Conservation (phyloP, 192 early-diverging fungal species). For the Backusella westeae region DNA sequence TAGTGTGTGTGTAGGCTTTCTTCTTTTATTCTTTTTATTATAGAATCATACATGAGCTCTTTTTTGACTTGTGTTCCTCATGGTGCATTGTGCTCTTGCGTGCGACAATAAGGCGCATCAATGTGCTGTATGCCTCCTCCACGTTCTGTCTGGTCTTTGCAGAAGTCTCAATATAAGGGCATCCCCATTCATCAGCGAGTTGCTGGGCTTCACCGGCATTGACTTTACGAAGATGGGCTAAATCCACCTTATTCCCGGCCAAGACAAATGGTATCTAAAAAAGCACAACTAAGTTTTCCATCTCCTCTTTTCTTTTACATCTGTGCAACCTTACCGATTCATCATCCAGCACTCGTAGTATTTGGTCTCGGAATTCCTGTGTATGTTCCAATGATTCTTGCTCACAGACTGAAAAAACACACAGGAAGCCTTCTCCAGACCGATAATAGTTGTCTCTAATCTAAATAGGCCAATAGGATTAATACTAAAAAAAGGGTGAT, state of each 20-base stretch:
- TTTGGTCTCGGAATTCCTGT: slow-evolving; percentile 84
- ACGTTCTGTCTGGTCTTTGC: slow-evolving; percentile 81
- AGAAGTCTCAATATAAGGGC: slow-evolving; percentile 69
- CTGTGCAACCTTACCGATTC: slow-evolving; percentile 45
- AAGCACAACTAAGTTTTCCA: neutral
- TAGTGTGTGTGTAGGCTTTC: neutral
- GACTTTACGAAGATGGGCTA: slow-evolving; percentile 61
- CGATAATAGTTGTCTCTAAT: slow-evolving; percentile 88
- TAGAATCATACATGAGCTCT: slow-evolving; percentile 36
- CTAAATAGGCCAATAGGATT: slow-evolving; percentile 23
- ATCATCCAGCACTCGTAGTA: slow-evolving; percentile 80
- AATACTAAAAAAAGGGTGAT: too few species aligned
- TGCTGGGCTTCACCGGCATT: slow-evolving; percentile 53
- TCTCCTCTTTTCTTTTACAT: neutral
- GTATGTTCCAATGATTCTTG: slow-evolving; percentile 78
- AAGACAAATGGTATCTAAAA: slow-evolving; percentile 72
- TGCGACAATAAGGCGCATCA: slow-evolving; percentile 77
- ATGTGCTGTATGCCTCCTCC: slow-evolving; percentile 65
- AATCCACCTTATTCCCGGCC: slow-evolving; percentile 78
- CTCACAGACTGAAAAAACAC: slow-evolving; percentile 83
- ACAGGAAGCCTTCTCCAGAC: slow-evolving; percentile 82
- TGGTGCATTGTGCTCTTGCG: slow-evolving; percentile 47
- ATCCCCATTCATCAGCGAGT: slow-evolving; percentile 65
- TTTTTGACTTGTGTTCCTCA: slow-evolving; percentile 31
- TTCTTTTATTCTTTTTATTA: slow-evolving; percentile 7